phyloP scores from a whole-genome alignment of 345 rosid species.

The Citropsis articulata region DNA sequence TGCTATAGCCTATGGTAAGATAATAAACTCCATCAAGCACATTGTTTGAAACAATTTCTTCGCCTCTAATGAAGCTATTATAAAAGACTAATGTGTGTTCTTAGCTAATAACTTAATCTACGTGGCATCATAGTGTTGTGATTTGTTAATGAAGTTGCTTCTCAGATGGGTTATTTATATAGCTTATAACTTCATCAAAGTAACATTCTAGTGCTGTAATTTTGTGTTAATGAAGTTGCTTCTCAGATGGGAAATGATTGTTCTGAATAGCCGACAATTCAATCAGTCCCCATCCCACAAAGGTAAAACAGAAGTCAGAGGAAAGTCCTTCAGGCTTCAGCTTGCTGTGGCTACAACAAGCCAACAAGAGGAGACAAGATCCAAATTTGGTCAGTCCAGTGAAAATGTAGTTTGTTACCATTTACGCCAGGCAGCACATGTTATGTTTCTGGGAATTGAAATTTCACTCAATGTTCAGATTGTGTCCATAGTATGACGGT shows the following conservation, averaged over 20 bases:
- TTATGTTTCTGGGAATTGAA: slow-evolving; percentile 8
- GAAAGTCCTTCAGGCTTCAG: not conserved
- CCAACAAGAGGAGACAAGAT: slow-evolving; percentile 1
- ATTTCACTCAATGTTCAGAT: not conserved
- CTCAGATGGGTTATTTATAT: not conserved
- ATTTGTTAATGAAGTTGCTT: not conserved
- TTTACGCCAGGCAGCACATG: slow-evolving; percentile 25
- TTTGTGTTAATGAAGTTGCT: not conserved
- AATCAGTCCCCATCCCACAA: not conserved
- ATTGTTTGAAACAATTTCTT: not conserved
- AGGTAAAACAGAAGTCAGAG: not conserved
- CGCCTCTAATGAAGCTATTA: not conserved
- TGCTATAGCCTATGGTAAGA: not conserved
- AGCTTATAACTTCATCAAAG: not conserved
- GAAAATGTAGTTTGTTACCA: slow-evolving; percentile 1
- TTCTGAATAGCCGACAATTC: not conserved
- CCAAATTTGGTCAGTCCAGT: slow-evolving; percentile 4
- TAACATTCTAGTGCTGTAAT: not conserved
- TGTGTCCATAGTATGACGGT: slow-evolving; percentile 7
- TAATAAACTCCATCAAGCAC: not conserved
- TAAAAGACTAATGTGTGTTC: not conserved
- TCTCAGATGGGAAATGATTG: not conserved
- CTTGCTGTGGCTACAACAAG: not conserved
- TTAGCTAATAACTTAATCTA: not conserved
- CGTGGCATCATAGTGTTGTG: not conserved